Evolutionary conservation across 2,329 filamentous ascomycete species (phyloP), one percentile per base, ranked within the genome.

Genomic region (Pseudocercospora ulei): DNA sequence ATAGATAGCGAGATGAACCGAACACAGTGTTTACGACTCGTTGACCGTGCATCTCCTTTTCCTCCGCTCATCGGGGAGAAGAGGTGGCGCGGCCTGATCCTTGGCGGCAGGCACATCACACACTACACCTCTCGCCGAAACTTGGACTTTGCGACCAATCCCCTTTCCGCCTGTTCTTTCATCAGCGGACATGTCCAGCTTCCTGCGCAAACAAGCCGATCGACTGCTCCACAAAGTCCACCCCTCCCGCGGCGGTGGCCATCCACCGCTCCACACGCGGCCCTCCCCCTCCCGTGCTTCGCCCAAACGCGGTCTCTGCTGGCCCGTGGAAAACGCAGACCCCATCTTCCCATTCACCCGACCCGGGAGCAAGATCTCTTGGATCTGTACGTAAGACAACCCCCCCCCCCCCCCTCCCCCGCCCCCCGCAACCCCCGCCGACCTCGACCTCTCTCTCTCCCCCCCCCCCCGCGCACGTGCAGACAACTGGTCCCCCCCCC

Each of bases 221-320:
- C 38, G 39, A 16, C 19, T 43, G 9, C 29, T 36, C 4, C 24
- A 28, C 23, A 38, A 35, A 24, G 29, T 34, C 8, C 34, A 26
- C 7, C 11, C 18, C 13, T 20, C 13, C 13, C 33, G 24, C 6
- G 5, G 19, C 8, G 6, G 19, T 19, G 16, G 11, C 13, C 12
- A 7, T 18, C 22, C 3, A 18, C 20, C 12, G 28, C 37, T 11
- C 1, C 20, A 5, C 12, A 24, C 26, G 26, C 12, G 19, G 9
- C 23, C 9, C 25, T 16, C 13, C 16, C 12, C 14, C 13, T 31
- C 29, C 26, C 33, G 18, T 3, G 19, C 14, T 7, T 13, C 23
- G 24, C 44, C 47, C n/a, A 59, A 59, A 46, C 50, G 56, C 17
- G 56, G 56, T 18, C 55, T 59, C 24, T 54, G 51, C 46, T 59